Conservation (phyloP, 176 grass and related monocot genomes). For the Ensete ventricosum region DNA sequence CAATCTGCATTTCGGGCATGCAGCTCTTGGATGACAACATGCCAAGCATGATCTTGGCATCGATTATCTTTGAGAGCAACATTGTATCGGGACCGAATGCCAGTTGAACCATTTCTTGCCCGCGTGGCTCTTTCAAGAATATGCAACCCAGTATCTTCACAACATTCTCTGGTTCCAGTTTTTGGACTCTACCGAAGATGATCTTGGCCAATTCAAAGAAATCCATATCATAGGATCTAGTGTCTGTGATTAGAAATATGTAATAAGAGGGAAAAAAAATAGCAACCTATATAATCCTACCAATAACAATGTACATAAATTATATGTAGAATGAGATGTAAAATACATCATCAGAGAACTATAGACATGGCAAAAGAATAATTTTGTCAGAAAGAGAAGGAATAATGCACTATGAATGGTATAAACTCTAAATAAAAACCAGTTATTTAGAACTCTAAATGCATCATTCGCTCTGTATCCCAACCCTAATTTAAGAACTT, state of each 20-base stretch:
- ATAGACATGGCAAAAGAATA: too few relatives aligned
- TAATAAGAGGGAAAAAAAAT: not conserved
- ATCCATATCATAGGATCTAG: constrained; percentile 34
- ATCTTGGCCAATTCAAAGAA: constrained; percentile 47
- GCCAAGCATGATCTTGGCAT: constrained; percentile 49
- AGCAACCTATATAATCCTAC: too few relatives aligned
- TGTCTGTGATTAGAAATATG: not conserved
- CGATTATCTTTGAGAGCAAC: constrained; percentile 34
- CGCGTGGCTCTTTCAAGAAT: constrained; percentile 42
- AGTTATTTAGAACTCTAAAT: too few relatives aligned
- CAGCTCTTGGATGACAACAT: constrained; percentile 19
- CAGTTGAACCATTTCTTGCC: constrained; percentile 61
- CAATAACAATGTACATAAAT: too few relatives aligned
- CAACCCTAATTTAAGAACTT: too few relatives aligned
- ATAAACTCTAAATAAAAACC: too few relatives aligned
- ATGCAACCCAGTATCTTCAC: constrained; percentile 78
- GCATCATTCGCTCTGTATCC: too few relatives aligned
- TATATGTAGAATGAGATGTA: too few relatives aligned
- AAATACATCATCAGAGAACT: too few relatives aligned
- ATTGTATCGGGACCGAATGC: constrained; percentile 46
- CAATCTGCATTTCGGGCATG: not conserved
- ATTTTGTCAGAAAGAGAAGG: too few relatives aligned
- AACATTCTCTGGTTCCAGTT: constrained; percentile 50
- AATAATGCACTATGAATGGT: too few relatives aligned
- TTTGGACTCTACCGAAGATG: constrained; percentile 43